These are phyloP conservation scores for Onygenales sp. DNA, from an alignment of 2,329 filamentous ascomycete species.

Conservation along the genomic window DNA sequence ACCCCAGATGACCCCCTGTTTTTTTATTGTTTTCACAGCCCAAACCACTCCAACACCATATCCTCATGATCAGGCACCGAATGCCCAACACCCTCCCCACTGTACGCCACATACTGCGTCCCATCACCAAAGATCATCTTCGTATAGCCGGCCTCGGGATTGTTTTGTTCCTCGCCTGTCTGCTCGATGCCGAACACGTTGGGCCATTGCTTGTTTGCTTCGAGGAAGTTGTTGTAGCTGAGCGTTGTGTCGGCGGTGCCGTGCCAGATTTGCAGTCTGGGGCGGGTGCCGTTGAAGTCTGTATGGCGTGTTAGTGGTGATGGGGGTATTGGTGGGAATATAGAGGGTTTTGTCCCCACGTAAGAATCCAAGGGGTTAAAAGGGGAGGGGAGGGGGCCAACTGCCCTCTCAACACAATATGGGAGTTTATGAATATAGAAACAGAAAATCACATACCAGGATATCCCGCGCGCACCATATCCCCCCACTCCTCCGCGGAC, in stretches of 20 bases:
- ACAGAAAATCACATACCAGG: constrained; percentile 10
- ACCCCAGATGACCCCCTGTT: not conserved
- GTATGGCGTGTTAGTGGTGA: not conserved
- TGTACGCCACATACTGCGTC: not conserved
- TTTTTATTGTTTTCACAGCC: not conserved
- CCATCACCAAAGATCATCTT: constrained; percentile 2
- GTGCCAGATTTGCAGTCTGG: constrained; percentile 28
- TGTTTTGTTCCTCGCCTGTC: not conserved
- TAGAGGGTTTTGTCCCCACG: too few relatives aligned
- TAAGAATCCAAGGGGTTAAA: too few relatives aligned
- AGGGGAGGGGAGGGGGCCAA: too few relatives aligned
- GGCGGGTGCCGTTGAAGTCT: constrained; percentile 25
- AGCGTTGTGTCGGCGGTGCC: constrained; percentile 26
- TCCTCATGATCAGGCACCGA: not conserved
- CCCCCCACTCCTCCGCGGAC: constrained; percentile 31
- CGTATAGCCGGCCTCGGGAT: not conserved
- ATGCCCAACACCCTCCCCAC: not conserved
- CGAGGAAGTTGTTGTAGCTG: constrained; percentile 15
- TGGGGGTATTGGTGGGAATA: too few relatives aligned
- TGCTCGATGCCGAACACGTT: constrained; percentile 6
- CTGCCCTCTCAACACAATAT: too few relatives aligned
- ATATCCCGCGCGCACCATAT: constrained; percentile 24
- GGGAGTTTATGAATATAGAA: too few relatives aligned
- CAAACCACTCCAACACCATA: not conserved
- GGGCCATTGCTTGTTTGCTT: constrained; percentile 20